phyloP scores from a whole-genome alignment of 345 rosid species.

The Isatis tinctoria region DNA sequence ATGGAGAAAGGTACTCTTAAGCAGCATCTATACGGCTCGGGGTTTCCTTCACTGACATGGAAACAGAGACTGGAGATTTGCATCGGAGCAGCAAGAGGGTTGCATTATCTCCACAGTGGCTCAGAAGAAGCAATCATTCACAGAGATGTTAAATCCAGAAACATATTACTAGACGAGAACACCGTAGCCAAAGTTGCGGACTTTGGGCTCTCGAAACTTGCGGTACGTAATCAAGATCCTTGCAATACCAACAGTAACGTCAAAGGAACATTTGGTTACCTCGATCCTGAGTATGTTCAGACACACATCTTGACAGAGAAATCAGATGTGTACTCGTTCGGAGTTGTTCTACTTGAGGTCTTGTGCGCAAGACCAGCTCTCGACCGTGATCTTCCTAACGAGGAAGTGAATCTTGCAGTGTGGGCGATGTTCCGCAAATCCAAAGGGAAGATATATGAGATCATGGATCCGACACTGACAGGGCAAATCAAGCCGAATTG shows the following conservation, averaged over 20 bases:
- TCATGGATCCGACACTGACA: conserved; percentile 14
- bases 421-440: conserved; percentile 20
- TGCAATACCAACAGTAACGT: not conserved
- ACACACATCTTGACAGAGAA: conserved; percentile 19
- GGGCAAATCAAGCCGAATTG: conserved; percentile 11
- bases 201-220: conserved; percentile 23
- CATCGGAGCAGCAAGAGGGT: conserved; percentile 30
- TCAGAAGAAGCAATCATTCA: conserved; percentile 33
- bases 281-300: conserved; percentile 23
- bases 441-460: conserved; percentile 10
- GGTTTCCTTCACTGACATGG: conserved; percentile 19
- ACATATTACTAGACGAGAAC: conserved; percentile 34
- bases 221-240: conserved; percentile 26
- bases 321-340: conserved; percentile 27
- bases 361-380: conserved; percentile 32
- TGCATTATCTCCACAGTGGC: conserved; percentile 30
- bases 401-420: conserved; percentile 22
- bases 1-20: conserved; percentile 34
- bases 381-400: not conserved
- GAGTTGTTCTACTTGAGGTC: conserved; percentile 31
- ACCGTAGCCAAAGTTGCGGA: conserved; percentile 20
- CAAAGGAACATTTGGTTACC: conserved; percentile 36
- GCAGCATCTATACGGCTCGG: conserved; percentile 27
- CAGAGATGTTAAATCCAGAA: conserved; percentile 32
- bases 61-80: conserved; percentile 27